These are phyloP conservation scores for Termitomyces sp. DNA, from an alignment of 768 basidiomycete genomes.

Conservation along the genomic window DNA sequence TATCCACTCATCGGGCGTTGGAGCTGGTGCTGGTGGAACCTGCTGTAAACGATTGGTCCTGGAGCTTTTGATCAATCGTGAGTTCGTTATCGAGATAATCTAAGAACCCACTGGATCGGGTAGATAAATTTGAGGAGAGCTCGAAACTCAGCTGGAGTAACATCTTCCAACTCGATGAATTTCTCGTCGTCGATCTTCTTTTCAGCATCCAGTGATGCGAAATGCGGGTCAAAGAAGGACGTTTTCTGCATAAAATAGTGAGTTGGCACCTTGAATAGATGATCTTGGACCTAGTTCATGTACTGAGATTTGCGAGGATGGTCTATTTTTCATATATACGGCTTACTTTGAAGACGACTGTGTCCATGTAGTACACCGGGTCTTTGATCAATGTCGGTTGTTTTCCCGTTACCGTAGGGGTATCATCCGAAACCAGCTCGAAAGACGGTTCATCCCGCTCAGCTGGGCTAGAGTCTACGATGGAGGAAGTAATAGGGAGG, in stretches of 20 bases:
- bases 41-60: not conserved
- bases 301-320: not conserved
- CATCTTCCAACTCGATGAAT: not conserved
- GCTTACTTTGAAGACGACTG: not conserved
- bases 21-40: slow-evolving; percentile 1
- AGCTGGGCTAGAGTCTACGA: not conserved
- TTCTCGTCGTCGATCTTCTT: not conserved
- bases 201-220: not conserved
- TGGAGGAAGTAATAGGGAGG: not conserved
- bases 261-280: not conserved
- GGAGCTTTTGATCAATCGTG: not conserved
- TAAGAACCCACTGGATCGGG: not conserved
- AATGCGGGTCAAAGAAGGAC: not conserved
- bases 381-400: not conserved
- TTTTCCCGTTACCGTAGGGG: not conserved
- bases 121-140: not conserved
- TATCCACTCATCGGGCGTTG: slow-evolving; percentile 1
- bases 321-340: not conserved
- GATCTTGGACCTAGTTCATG: not conserved
- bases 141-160: not conserved
- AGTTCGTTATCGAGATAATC: not conserved
- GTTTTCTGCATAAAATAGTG: not conserved
- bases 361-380: slow-evolving; percentile 1
- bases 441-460: not conserved
- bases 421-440: not conserved